A percentile compares a stretch with the other conserved stretches of the same genome.
These are phyloP conservation scores for Poronia punctata DNA, from an alignment of 495 filamentous ascomycete genomes.

Conservation along the genomic window DNA sequence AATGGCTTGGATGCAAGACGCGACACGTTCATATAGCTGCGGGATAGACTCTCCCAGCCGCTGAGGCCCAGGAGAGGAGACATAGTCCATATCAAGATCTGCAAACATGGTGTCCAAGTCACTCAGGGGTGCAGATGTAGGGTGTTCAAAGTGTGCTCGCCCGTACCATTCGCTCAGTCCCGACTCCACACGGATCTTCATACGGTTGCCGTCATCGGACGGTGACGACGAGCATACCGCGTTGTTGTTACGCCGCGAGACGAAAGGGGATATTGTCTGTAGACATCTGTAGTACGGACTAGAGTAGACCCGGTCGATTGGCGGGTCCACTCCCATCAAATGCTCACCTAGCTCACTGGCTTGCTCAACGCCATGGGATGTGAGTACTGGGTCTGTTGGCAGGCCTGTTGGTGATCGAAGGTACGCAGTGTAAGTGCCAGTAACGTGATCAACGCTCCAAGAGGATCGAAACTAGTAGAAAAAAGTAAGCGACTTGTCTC, in stretches of 20 bases:
- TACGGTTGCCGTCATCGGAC: constrained; percentile 10
- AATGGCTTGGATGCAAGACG: constrained; percentile 59
- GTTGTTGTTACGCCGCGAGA: constrained; percentile 21
- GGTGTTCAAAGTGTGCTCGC: constrained; percentile 70
- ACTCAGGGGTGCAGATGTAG: constrained; percentile 56
- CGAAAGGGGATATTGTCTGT: constrained; percentile 71
- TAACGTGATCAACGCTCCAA: constrained; percentile 74
- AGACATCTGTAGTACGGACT: constrained; percentile 90
- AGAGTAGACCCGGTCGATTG: constrained; percentile 70
- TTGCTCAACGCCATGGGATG: constrained; percentile 78
- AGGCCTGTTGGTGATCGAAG: constrained; percentile 78
- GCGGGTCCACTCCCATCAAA: constrained; percentile 52
- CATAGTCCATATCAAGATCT: constrained; percentile 45
- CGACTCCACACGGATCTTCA: constrained; percentile 59
- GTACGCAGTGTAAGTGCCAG: constrained; percentile 62
- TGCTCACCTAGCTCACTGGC: constrained; percentile 68
- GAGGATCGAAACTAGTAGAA: constrained; percentile 71
- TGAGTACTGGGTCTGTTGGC: constrained; percentile 77
- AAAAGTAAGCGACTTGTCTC: too few species aligned
- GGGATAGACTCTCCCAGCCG: constrained; percentile 68
- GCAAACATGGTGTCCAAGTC: constrained; percentile 61
- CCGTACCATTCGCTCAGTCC: constrained; percentile 93
- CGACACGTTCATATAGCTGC: constrained; percentile 72
- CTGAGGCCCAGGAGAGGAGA: constrained; percentile 55
- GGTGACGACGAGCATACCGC: neutral